A percentile compares a stretch with the other conserved stretches of the same genome.
Conservation (phyloP, 768 basidiomycete genomes). For the Gelatoporia subvermispora region DNA sequence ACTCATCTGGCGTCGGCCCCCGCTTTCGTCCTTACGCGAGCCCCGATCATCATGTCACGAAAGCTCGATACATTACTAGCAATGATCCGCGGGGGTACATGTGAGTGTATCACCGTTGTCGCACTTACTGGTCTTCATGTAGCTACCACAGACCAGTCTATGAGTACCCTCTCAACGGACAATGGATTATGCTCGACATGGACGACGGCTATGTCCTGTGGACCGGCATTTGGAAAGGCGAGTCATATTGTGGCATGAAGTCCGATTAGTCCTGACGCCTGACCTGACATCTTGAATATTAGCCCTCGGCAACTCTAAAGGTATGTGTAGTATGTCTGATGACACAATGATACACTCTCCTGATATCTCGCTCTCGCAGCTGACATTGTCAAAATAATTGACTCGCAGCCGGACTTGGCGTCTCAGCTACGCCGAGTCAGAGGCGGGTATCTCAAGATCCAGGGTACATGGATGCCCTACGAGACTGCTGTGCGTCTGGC, state of each 20-base stretch:
- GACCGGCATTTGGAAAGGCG: conserved; percentile 95
- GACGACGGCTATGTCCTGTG: conserved; percentile 90
- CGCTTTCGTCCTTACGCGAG: conserved; percentile 68
- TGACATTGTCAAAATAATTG: conserved; percentile 90
- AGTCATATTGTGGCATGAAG: conserved; percentile 6
- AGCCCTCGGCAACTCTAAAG: conserved; percentile 90
- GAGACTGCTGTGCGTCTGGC: conserved; percentile 82
- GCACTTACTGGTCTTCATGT: conserved; percentile 8
- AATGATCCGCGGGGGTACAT: conserved; percentile 88
- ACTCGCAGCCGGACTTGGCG: conserved; percentile 85
- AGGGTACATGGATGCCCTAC: conserved; percentile 93
- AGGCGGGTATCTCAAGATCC: conserved; percentile 87
- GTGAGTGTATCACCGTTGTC: conserved; percentile 36
- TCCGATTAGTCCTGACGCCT: neutral
- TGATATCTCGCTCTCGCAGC: conserved; percentile 37
- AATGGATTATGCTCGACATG: conserved; percentile 96
- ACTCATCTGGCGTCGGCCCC: conserved; percentile 19
- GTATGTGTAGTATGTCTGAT: conserved; percentile 30
- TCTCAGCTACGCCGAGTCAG: conserved; percentile 78
- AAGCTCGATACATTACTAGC: conserved; percentile 84
- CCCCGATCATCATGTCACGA: conserved; percentile 74
- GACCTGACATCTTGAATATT: conserved; percentile 5
- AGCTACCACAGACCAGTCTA: conserved; percentile 60
- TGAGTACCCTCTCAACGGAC: conserved; percentile 83
- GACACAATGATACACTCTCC: no score